Base-by-base conservation (phyloP, 768 basidiomycete genomes). In the Suillus occidentalis region DNA sequence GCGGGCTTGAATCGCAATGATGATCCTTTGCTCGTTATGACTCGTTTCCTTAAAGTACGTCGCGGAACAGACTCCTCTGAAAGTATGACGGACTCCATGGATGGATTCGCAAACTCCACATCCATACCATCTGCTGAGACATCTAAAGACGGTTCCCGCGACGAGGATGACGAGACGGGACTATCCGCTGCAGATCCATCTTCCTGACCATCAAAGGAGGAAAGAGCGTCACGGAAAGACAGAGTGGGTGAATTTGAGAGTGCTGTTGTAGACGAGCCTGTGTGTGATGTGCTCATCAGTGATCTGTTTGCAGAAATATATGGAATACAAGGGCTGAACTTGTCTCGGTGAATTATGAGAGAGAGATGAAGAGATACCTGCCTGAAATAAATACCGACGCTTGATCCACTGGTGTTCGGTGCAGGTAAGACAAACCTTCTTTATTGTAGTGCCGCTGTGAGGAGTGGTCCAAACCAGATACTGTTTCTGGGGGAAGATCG, bases 161-260 rank as follows among this genome's bases (percentile, higher is more conserved):
- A 64, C 34, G 76, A 77, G 14, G 72, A 77, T 20, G 75, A 76
- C 2, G 75, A 76, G 45, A 70, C 39, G 60, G 75, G 71, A 60
- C 75, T 76, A 49, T 75, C 71, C 55, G 68, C 66, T 36, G 74
- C 70, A 66, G 72, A 69, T 52, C 49, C 16, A 68, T 73, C 74
- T 67, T 76, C 73, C 49, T 67, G 74, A 20, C 47, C 76, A 70
- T 76, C 70, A 70, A 76, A 76, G 53, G 71, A 66, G n/a, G 74
- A 73, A 61, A 77, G 70, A 25, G 66, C 68, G 73, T 67, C 74
- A 63, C 64, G 74, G 8, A 74, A 76, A 55, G 75, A 75, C 66
- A 77, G 74, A 43, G 71, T 75, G 69, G 74, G 67, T 37, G 74
- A 76, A 59, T 66, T 50, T 13, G 66, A 67, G n/a, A 58, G 60